These are phyloP conservation scores for Dissophora globulifera DNA, from an alignment of 192 early-diverging fungal species.

Conservation along the genomic window DNA sequence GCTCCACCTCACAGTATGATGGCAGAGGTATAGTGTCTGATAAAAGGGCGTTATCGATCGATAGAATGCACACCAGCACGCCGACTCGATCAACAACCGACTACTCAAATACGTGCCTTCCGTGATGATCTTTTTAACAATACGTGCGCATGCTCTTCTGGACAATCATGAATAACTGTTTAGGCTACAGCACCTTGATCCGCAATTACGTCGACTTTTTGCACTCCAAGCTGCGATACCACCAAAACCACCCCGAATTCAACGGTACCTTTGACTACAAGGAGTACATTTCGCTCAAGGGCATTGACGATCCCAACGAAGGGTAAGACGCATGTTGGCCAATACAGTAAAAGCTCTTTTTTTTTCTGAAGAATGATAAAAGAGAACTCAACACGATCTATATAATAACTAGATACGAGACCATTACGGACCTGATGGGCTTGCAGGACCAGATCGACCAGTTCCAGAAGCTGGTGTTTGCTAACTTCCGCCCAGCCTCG, in stretches of 20 bases:
- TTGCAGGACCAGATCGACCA: constrained; percentile 92
- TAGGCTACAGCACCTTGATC: constrained; percentile 87
- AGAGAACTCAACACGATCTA: no score
- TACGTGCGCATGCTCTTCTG: no score
- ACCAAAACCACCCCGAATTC: constrained; percentile 91
- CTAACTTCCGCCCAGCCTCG: constrained; percentile 78
- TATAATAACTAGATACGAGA: constrained; percentile 80
- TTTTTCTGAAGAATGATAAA: no score
- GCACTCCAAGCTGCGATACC: constrained; percentile 91
- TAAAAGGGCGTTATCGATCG: no score
- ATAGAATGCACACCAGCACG: no score
- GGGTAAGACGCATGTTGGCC: constrained; percentile 74
- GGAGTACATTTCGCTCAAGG: constrained; percentile 93
- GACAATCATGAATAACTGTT: no score
- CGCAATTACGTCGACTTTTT: constrained; percentile 91
- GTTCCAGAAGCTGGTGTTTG: constrained; percentile 92
- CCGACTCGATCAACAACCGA: no score
- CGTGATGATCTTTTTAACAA: no score
- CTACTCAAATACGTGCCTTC: no score
- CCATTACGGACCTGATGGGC: constrained; percentile 92
- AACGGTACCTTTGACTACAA: constrained; percentile 97
- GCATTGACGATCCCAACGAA: constrained; percentile 98
- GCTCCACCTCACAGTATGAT: constrained; percentile 62
- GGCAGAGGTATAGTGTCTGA: constrained; percentile 30
- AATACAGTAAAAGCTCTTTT: no score